Evolutionary conservation across 768 basidiomycete species (phyloP).

Genomic region (Leucocoprinus birnbaumii): DNA sequence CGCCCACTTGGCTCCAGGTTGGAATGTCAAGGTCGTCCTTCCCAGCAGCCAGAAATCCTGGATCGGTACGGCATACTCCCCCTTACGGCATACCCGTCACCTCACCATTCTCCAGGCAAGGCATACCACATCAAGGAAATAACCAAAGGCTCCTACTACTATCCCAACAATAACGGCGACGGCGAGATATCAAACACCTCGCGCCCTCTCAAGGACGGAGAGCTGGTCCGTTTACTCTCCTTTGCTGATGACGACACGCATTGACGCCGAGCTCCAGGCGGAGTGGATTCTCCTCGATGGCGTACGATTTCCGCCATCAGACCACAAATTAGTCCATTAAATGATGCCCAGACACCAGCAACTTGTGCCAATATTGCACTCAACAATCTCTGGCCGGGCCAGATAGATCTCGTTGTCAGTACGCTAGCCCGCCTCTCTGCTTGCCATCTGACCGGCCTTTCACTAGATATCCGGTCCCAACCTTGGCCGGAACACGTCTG

Average conservation of each 20-base stretch:
- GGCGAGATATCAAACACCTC: constrained; percentile 65
- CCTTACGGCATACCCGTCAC: not conserved
- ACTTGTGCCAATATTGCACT: constrained; percentile 90
- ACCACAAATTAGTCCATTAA: not conserved
- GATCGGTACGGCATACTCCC: constrained; percentile 56
- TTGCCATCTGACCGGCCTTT: not conserved
- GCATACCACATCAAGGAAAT: constrained; percentile 78
- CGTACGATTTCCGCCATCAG: constrained; percentile 35
- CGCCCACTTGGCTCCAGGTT: constrained; percentile 48
- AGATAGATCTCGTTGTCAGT: constrained; percentile 87
- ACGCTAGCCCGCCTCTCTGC: not conserved
- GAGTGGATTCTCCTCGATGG: constrained; percentile 94
- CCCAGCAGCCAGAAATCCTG: constrained; percentile 84
- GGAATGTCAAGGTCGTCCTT: constrained; percentile 78
- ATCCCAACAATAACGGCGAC: constrained; percentile 64
- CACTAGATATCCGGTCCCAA: constrained; percentile 82
- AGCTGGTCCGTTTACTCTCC: constrained; percentile 43
- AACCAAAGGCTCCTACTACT: constrained; percentile 71
- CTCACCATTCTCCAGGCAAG: constrained; percentile 48
- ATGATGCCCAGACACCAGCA: constrained; percentile 67
- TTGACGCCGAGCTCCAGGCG: constrained; percentile 28
- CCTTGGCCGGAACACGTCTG: constrained; percentile 79
- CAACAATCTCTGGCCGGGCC: constrained; percentile 81
- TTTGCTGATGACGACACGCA: not conserved
- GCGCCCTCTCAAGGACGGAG: constrained; percentile 70